phyloP scores from a whole-genome alignment of 140 eudicot species.

The Ambrosia hybrid region DNA sequence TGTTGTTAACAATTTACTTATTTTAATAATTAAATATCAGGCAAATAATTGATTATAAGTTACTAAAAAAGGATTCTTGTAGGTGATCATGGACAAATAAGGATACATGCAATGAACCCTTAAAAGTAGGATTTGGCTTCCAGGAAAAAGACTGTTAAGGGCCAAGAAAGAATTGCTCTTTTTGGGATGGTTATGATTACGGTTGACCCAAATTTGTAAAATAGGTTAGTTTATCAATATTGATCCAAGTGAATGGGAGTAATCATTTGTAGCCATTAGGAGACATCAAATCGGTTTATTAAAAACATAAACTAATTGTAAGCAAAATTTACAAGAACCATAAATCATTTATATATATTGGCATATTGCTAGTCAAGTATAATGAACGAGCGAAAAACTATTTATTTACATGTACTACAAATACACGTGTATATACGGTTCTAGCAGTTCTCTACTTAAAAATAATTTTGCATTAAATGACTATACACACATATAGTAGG shows the following conservation, averaged over 20 bases:
- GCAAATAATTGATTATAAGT: background rate
- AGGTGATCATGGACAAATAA: conserved; percentile 11
- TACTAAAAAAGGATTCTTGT: background rate
- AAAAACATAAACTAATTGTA: no score
- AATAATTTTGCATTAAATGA: no score
- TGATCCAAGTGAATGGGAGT: background rate
- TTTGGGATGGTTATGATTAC: no score
- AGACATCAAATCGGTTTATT: background rate
- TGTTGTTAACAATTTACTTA: conserved; percentile 14
- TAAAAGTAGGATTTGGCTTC: conserved; percentile 23
- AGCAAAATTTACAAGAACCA: no score
- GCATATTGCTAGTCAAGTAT: no score
- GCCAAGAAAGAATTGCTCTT: background rate
- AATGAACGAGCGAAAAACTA: no score
- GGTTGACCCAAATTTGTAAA: no score
- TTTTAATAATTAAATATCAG: background rate
- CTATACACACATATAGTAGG: no score
- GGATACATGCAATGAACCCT: conserved; percentile 27
- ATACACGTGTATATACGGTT: no score
- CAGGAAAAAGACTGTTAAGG: background rate
- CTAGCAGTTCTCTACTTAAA: no score
- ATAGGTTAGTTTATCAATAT: background rate
- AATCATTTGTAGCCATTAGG: background rate
- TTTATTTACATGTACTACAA: no score
- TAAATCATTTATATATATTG: no score